These are phyloP conservation scores for Mortierella sp. DNA, from an alignment of 371 early-diverging fungal species.

Conservation along the genomic window DNA sequence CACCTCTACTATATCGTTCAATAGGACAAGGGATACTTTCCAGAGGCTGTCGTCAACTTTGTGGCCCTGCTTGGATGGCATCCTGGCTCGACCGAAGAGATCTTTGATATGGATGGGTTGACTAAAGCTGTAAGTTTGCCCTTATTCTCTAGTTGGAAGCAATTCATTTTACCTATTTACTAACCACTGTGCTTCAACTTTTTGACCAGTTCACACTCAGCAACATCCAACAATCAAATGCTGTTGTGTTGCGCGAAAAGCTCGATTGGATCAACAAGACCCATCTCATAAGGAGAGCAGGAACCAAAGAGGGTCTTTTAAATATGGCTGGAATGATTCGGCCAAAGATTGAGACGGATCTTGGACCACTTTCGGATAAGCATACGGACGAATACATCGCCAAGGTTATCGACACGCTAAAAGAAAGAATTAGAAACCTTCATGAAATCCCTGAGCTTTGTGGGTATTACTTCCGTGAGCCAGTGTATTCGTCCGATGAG, in stretches of 20 bases:
- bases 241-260: slow-evolving; percentile 81
- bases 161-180: not conserved
- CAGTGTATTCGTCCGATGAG: slow-evolving; percentile 62
- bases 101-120: slow-evolving; percentile 74
- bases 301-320: slow-evolving; percentile 57
- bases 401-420: slow-evolving; percentile 59
- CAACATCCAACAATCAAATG: slow-evolving; percentile 78
- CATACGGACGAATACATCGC: slow-evolving; percentile 55
- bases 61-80: slow-evolving; percentile 91
- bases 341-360: slow-evolving; percentile 32
- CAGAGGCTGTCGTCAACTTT: slow-evolving; percentile 90
- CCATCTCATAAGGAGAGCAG: slow-evolving; percentile 68
- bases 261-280: slow-evolving; percentile 89
- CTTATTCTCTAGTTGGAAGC: no score
- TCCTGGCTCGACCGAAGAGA: slow-evolving; percentile 67
- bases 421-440: slow-evolving; percentile 69
- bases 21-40: slow-evolving; percentile 83
- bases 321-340: slow-evolving; percentile 41
- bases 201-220: slow-evolving; percentile 71
- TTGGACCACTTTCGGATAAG: slow-evolving; percentile 15
- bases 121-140: slow-evolving; percentile 65
- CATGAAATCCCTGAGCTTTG: slow-evolving; percentile 67
- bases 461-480: slow-evolving; percentile 67
- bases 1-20: not conserved
- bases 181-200: not conserved